Evolutionary conservation across 2,329 filamentous ascomycete species (phyloP).

Genomic region (Aspergillus caelatus): DNA sequence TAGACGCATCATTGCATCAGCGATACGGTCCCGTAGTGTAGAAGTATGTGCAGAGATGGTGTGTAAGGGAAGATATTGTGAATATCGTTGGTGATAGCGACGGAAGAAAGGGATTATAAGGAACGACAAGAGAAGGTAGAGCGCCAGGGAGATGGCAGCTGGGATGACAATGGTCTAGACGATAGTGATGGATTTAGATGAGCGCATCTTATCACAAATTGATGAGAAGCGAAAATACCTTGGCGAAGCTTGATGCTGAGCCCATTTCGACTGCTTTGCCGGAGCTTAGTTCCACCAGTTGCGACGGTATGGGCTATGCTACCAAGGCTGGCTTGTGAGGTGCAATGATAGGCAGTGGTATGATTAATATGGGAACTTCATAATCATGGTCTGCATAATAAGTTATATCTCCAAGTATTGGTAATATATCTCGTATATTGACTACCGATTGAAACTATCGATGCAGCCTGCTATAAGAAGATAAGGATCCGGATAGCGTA

Average conservation of each 20-base stretch:
- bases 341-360: not conserved
- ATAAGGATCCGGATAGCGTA: not conserved
- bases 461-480: not conserved
- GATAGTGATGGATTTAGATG: not conserved
- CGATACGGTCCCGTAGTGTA: constrained; percentile 53
- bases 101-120: constrained; percentile 70
- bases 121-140: constrained; percentile 69
- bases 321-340: not conserved
- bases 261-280: constrained; percentile 27
- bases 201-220: not conserved
- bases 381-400: not conserved
- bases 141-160: constrained; percentile 67
- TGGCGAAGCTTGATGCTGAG: constrained; percentile 33
- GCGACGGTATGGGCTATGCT: not conserved
- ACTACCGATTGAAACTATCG: not conserved
- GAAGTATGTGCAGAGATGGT: constrained; percentile 56
- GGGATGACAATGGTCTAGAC: constrained; percentile 69
- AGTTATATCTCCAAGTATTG: not conserved
- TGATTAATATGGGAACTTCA: not conserved
- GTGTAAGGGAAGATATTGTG: constrained; percentile 72
- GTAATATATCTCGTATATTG: not conserved
- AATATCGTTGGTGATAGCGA: constrained; percentile 70
- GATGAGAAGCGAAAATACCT: constrained; percentile 24
- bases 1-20: constrained; percentile 45
- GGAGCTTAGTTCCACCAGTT: not conserved